These are phyloP conservation scores for Podosphaera fusca DNA, from an alignment of 2,329 filamentous ascomycete genomes.

Conservation along the genomic window DNA sequence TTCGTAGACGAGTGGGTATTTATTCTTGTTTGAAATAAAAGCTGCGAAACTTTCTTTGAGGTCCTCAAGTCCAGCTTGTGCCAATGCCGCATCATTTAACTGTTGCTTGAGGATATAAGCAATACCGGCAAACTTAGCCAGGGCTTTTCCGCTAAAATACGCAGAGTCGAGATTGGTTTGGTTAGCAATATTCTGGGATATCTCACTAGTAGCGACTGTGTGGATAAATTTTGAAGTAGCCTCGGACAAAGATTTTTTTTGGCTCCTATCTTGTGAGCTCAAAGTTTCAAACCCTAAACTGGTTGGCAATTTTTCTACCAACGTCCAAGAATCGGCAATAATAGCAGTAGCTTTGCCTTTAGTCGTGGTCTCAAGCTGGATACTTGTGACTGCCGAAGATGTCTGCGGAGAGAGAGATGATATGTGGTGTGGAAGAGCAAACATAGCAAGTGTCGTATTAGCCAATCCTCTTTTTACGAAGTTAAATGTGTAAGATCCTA, in stretches of 20 bases:
- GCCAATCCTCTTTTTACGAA: conserved; percentile 50
- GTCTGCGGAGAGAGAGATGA: conserved; percentile 44
- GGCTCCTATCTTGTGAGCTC: conserved; percentile 28
- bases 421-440: conserved; percentile 41
- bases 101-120: conserved; percentile 43
- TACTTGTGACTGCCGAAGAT: conserved; percentile 22
- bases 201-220: conserved; percentile 43
- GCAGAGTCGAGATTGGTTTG: conserved; percentile 64
- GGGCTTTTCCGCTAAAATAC: conserved; percentile 75
- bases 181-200: conserved; percentile 49
- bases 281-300: conserved; percentile 62
- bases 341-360: conserved; percentile 63
- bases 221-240: conserved; percentile 35
- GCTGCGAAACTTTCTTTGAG: conserved; percentile 42
- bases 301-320: conserved; percentile 52
- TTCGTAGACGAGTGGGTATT: conserved; percentile 41
- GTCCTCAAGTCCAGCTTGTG: conserved; percentile 31
- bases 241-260: conserved; percentile 23
- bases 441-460: conserved; percentile 24
- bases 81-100: conserved; percentile 31
- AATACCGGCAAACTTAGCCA: conserved; percentile 54
- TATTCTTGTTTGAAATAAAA: conserved; percentile 45
- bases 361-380: conserved; percentile 56
- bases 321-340: conserved; percentile 49
- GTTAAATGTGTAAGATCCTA: conserved; percentile 48